Conservation (phyloP, 2,329 filamentous ascomycete genomes). For the Paraphoma sp. region DNA sequence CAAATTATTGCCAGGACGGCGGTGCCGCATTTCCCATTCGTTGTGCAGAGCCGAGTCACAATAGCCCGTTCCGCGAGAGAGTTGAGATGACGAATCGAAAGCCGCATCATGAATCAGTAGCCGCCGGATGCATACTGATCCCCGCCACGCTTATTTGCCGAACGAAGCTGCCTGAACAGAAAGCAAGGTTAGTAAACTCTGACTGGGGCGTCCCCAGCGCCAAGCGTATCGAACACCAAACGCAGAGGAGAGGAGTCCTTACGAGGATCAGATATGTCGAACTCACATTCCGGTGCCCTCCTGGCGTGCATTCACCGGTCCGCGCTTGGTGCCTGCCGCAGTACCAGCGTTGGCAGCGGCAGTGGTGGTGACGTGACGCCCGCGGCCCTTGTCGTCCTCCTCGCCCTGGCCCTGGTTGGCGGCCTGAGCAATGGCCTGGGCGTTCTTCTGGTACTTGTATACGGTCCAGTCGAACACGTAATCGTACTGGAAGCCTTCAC, state of each 20-base stretch:
- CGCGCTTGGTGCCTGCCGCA: slow-evolving; percentile 69
- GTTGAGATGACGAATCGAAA: slow-evolving; percentile 50
- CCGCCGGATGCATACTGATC: slow-evolving; percentile 56
- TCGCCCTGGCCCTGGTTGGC: slow-evolving; percentile 69
- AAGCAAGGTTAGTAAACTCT: slow-evolving; percentile 55
- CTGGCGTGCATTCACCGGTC: slow-evolving; percentile 77
- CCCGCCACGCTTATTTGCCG: slow-evolving; percentile 58
- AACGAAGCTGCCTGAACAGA: slow-evolving; percentile 58
- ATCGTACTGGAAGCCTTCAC: slow-evolving; percentile 99
- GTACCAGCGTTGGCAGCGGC: slow-evolving; percentile 69
- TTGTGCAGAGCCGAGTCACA: slow-evolving; percentile 39
- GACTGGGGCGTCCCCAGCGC: slow-evolving; percentile 66
- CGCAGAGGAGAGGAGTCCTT: slow-evolving; percentile 87
- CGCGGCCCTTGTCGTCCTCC: slow-evolving; percentile 78
- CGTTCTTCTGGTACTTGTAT: slow-evolving; percentile 99
- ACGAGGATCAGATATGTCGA: slow-evolving; percentile 77
- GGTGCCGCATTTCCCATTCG: slow-evolving; percentile 54
- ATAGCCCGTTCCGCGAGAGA: slow-evolving; percentile 46
- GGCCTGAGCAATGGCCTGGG: slow-evolving; percentile 88
- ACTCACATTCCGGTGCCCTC: slow-evolving; percentile 98
- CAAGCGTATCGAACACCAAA: slow-evolving; percentile 81
- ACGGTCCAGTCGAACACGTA: slow-evolving; percentile 99
- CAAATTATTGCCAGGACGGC: slow-evolving; percentile 48
- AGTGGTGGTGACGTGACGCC: slow-evolving; percentile 63
- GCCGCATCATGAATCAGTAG: slow-evolving; percentile 55